Evolutionary conservation across 192 early-diverging fungal genomes (phyloP).

Genomic region (Pecoramyces ruminantium): DNA sequence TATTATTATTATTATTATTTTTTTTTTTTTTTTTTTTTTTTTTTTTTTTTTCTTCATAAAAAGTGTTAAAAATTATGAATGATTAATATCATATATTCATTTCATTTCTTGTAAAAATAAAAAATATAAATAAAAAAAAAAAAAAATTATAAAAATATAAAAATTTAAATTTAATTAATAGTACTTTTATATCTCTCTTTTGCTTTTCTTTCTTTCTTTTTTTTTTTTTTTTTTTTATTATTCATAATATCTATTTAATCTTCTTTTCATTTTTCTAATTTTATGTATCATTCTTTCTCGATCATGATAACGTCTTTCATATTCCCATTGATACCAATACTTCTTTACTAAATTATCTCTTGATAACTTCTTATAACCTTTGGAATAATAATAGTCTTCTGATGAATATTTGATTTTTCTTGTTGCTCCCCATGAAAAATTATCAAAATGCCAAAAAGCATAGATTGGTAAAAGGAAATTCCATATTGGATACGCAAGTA

Average conservation of each 20-base stretch:
- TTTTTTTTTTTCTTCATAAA: no score
- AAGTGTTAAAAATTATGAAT: no score
- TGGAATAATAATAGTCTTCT: not conserved
- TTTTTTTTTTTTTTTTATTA: not conserved
- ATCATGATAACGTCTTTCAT: not conserved
- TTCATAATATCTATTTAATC: not conserved
- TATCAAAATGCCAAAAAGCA: conserved; percentile 98
- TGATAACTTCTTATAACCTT: not conserved
- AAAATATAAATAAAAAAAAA: no score
- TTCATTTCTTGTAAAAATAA: no score
- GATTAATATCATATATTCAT: no score
- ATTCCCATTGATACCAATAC: not conserved
- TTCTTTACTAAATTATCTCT: not conserved
- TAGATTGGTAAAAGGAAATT: conserved; percentile 43
- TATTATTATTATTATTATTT: no score
- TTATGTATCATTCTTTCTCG: not conserved
- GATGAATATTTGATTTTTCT: not conserved
- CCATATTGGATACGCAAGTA: conserved; percentile 79
- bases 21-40: no score
- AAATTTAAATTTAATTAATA: no score
- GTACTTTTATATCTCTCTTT: no score
- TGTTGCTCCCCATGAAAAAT: conserved; percentile 81
- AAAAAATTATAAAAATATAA: no score
- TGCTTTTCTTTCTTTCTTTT: no score
- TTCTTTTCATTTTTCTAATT: not conserved